phyloP scores from a whole-genome alignment of 306 rosid genomes.

The Senna siamea region DNA sequence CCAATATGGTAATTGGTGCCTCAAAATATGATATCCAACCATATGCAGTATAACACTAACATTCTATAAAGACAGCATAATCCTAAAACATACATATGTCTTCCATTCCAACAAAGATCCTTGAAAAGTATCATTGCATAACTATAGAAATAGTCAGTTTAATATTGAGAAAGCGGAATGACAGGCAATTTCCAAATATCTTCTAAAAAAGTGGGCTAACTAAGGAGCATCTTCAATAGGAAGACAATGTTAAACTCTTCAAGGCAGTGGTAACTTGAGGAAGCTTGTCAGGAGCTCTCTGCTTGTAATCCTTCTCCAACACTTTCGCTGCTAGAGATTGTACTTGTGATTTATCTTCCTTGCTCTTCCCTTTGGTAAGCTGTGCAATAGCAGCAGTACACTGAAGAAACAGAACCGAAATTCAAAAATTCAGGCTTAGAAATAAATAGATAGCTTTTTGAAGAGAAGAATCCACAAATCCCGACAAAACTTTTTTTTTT shows the following conservation, averaged over 20 bases:
- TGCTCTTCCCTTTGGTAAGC: slow-evolving; percentile 79
- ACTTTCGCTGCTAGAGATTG: slow-evolving; percentile 80
- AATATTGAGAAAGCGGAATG: slow-evolving; percentile 33
- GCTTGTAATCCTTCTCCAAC: slow-evolving; percentile 91
- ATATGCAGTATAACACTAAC: slow-evolving; percentile 11
- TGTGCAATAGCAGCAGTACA: slow-evolving; percentile 88
- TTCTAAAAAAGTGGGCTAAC: slow-evolving; percentile 34
- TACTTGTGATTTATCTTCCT: slow-evolving; percentile 84
- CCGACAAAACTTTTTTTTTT: neutral
- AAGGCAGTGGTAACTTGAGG: slow-evolving; percentile 79
- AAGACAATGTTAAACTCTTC: slow-evolving; percentile 72
- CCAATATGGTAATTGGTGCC: neutral
- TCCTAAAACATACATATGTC: slow-evolving; percentile 37
- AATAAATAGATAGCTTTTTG: slow-evolving; percentile 14
- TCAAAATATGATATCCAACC: neutral
- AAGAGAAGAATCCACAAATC: slow-evolving; percentile 25
- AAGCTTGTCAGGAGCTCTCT: slow-evolving; percentile 90
- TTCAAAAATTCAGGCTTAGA: slow-evolving; percentile 33
- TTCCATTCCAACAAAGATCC: slow-evolving; percentile 19
- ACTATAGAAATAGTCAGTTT: slow-evolving; percentile 25
- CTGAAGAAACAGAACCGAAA: slow-evolving; percentile 50
- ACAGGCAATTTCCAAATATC: slow-evolving; percentile 35
- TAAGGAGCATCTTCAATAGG: slow-evolving; percentile 46
- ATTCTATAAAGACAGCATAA: slow-evolving; percentile 22
- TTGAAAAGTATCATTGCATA: slow-evolving; percentile 23